Conservation (phyloP, 202 grass and related monocot genomes). For the Zizania palustris region DNA sequence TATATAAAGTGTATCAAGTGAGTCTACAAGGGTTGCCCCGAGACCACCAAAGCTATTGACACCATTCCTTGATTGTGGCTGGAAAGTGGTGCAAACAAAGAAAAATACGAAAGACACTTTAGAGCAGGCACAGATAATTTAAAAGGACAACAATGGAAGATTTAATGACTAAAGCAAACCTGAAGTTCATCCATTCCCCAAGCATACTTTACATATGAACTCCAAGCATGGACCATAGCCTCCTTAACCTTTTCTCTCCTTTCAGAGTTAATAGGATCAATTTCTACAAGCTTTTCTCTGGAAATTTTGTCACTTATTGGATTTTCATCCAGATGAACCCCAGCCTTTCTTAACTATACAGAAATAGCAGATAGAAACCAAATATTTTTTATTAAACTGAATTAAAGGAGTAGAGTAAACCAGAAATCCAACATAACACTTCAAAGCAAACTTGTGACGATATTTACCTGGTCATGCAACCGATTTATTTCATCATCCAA, state of each 20-base stretch:
- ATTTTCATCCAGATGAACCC: constrained; percentile 54
- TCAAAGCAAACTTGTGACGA: constrained; percentile 2
- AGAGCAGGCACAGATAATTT: constrained; percentile 34
- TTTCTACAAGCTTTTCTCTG: constrained; percentile 56
- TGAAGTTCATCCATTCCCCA: constrained; percentile 99
- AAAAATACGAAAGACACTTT: constrained; percentile 15
- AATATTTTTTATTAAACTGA: constrained; percentile 10
- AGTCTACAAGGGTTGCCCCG: constrained; percentile 91
- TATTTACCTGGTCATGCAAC: constrained; percentile 90
- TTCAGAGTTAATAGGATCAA: constrained; percentile 71
- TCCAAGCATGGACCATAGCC: constrained; percentile 96
- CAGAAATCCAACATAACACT: background rate
- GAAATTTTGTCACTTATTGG: constrained; percentile 39
- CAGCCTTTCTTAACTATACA: constrained; percentile 85
- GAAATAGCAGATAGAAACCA: background rate
- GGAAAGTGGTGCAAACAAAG: constrained; percentile 31
- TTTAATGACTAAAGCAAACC: constrained; percentile 58
- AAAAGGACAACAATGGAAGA: constrained; percentile 27
- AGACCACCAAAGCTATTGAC: constrained; percentile 97
- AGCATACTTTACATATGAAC: constrained; percentile 90
- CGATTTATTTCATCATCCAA: constrained; percentile 63
- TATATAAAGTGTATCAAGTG: constrained; percentile 95
- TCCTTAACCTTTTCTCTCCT: constrained; percentile 95
- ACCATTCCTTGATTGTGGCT: constrained; percentile 93
- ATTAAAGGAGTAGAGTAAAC: background rate